Conservation (phyloP, 2,329 filamentous ascomycete genomes). For the Dactylellina leptospora region DNA sequence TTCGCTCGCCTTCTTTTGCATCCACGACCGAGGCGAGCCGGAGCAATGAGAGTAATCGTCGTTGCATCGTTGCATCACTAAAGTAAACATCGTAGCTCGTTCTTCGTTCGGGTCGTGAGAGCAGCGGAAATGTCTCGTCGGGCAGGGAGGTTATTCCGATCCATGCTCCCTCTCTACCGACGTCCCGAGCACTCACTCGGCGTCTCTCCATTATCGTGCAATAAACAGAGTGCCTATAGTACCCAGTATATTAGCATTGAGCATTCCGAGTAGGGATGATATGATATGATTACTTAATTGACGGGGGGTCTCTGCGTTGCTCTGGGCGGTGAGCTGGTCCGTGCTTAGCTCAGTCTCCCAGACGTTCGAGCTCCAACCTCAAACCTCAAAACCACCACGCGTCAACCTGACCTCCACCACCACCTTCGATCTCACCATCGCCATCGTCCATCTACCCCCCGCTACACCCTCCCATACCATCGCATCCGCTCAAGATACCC, state of each 20-base stretch:
- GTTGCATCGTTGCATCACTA: not conserved
- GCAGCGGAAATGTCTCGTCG: no score
- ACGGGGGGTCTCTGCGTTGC: not conserved
- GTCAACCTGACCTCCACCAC: conserved; percentile 25
- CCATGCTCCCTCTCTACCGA: conserved; percentile 29
- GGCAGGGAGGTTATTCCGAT: conserved; percentile 27
- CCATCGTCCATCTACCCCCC: not conserved
- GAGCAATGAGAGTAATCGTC: not conserved
- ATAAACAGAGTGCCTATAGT: no score
- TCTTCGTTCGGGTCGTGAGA: not conserved
- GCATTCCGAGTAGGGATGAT: no score
- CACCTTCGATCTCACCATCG: conserved; percentile 11
- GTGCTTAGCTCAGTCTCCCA: not conserved
- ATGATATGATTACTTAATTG: no score
- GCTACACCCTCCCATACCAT: not conserved
- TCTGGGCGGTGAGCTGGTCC: no score
- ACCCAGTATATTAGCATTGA: no score
- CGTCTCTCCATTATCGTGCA: no score
- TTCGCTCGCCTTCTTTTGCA: not conserved
- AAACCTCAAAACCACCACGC: conserved; percentile 26
- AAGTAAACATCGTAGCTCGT: not conserved
- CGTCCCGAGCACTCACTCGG: no score
- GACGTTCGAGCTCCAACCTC: conserved; percentile 13
- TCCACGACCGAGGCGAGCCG: not conserved
- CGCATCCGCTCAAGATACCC: not conserved